Evolutionary conservation across 208 protist genomes (phyloP), one percentile per base, ranked within the genome.

Genomic region (Acanthamoeba quina): DNA sequence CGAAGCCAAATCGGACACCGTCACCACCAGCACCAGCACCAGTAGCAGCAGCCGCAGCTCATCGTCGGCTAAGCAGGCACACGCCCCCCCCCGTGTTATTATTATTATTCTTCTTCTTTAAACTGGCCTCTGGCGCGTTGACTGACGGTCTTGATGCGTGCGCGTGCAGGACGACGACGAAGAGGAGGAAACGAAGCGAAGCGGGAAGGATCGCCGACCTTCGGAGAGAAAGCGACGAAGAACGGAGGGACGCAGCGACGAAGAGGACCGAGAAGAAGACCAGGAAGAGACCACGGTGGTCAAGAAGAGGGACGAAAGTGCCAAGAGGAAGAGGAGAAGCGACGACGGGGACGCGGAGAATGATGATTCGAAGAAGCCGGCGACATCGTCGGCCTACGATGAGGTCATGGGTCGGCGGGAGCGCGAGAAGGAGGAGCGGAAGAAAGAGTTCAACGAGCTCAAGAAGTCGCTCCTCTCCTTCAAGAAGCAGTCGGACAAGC

Each of bases 381-480:
- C 49, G 54, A 44, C 34, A 11, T 66, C 82, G 10, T 68, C 58
- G 19, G 54, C 82, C 52, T 90, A 90, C 47, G 82, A 90, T 24
- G 58, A 90, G 41, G 82, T 70, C 31, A 90, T 70, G 58, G 58
- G 58, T 70, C 24, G 82, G n/a, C 24, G 49, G 26, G 82, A 68
- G 34, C 82, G 49, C 29, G 82, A 68, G 56, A 68, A 70, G 82
- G 82, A 68, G 54, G 49, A 68, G 82, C 26, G 44, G 24, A 7
- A 44, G 17, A 90, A 90, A 15, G 58, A 90, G 82, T 68, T 90
- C 26, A 37, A 90, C 5, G n/a, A 68, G 52, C 49, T 68, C 44
- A 68, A 60, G 49, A 70, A 90, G 54, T 90, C 49, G 82, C 82
- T 90, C 9, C 82, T 90, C 41, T 90, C 82, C 52, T 60, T 90